Percentiles rank a stretch among this genome's conserved stretches.
These are phyloP conservation scores for Pseudogymnoascus sp. DNA, from an alignment of 2,329 filamentous ascomycete genomes.

Conservation along the genomic window DNA sequence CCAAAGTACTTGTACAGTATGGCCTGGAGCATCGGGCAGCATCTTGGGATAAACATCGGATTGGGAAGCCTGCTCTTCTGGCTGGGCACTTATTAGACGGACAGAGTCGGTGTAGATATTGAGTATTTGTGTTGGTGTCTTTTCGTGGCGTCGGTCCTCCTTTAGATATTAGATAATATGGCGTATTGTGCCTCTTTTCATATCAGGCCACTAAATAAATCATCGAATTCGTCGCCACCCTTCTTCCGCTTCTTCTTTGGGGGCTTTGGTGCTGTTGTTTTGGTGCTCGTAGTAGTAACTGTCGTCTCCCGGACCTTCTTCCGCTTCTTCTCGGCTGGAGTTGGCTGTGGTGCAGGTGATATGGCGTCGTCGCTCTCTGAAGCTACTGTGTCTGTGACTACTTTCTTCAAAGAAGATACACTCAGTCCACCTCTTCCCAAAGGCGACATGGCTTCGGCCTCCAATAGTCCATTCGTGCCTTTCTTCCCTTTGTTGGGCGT, in stretches of 20 bases:
- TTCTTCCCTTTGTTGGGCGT: constrained; percentile 6
- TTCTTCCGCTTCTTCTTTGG: constrained; percentile 49
- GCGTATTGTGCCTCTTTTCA: constrained; percentile 21
- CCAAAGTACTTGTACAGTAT: constrained; percentile 92
- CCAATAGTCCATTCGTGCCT: background rate
- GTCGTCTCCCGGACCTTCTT: constrained; percentile 16
- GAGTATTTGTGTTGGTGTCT: background rate
- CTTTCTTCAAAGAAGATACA: background rate
- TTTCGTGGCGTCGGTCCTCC: background rate
- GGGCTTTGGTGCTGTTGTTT: constrained; percentile 20
- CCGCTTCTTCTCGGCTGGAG: constrained; percentile 16
- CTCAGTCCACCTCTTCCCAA: background rate
- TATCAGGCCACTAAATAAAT: constrained; percentile 56
- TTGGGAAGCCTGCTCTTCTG: constrained; percentile 51
- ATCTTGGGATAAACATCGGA: constrained; percentile 63
- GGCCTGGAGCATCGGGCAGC: constrained; percentile 78
- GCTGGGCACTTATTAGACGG: constrained; percentile 34
- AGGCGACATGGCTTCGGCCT: background rate
- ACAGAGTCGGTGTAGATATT: background rate
- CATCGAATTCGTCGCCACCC: constrained; percentile 60
- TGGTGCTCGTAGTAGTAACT: background rate
- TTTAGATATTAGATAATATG: constrained; percentile 3
- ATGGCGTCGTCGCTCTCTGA: background rate
- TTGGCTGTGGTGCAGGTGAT: background rate
- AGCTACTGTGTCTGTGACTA: background rate